Evolutionary conservation across 345 rosid species (phyloP).

Genomic region (Citrus australasica): DNA sequence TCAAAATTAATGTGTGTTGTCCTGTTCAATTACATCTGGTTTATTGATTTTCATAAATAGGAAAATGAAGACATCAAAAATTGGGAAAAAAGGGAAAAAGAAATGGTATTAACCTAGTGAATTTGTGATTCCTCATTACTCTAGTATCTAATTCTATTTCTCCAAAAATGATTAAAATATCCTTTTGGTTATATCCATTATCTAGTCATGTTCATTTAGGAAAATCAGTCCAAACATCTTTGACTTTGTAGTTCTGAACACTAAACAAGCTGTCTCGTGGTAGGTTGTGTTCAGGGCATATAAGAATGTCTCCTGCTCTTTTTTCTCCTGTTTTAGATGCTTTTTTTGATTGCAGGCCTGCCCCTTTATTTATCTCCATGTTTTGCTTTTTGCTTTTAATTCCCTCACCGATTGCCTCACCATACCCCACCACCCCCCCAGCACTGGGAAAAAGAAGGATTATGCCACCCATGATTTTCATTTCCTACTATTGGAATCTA

Average conservation of each 20-base stretch:
- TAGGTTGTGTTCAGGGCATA: background rate
- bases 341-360: background rate
- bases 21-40: background rate
- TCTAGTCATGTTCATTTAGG: background rate
- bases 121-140: background rate
- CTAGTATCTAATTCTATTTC: no score
- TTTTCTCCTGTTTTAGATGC: background rate
- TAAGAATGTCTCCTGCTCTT: background rate
- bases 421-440: no score
- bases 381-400: no score
- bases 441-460: no score
- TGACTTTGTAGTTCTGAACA: background rate
- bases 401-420: no score
- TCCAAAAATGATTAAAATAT: no score
- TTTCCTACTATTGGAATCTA: background rate
- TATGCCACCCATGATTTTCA: background rate
- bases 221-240: background rate
- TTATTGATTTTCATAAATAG: background rate
- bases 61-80: background rate
- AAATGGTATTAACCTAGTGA: background rate
- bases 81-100: background rate
- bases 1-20: background rate
- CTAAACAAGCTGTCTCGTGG: background rate
- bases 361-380: background rate
- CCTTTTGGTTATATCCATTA: background rate